Evolutionary conservation across 2,329 filamentous ascomycete species (phyloP), one percentile per base, ranked within the genome.

Genomic region (Graphilbum fragrans): DNA sequence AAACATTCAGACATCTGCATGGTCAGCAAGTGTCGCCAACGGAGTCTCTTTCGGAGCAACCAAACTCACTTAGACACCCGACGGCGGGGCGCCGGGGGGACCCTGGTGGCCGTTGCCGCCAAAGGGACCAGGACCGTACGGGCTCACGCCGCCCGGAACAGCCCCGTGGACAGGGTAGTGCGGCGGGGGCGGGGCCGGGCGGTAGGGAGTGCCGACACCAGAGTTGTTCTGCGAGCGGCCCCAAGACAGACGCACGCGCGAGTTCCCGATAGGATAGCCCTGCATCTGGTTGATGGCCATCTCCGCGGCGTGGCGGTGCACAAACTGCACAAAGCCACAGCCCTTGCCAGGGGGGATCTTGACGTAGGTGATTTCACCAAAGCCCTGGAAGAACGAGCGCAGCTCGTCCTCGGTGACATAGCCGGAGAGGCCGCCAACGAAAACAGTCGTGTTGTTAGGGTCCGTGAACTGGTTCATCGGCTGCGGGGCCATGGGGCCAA

Each of bases 271-370:
- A 20, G 92, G 92, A 61, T 98, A 98, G 47, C 92, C 92, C 67
- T 98, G 92, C 92, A 98, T 98, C 67, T 98, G 92, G 69, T 98
- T 98, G 75, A 98, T 98, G 52, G 92, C 92, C 92, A 98, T 98
- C 69, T 98, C 92, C 14, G 92, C 92, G 41, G 92, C 92, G 57
- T 98, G 92, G 51, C 92, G 87, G 69, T 98, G 92, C 43, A 98
- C 92, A 55, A 98, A 98, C 65, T 98, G 92, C 45, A 98, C 92
- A 59, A 98, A 98, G 44, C 92, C 92, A 58, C 92, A 98, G 53
- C 92, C 92, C 77, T 98, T 98, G 67, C 92, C 92, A 50, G 92
- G 90, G 41, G 92, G 92, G 45, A 98, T 98, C 80, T 98, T 98
- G 69, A 98, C 92, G 62, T 98, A 98, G 55, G 92, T 98, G 59